Base-by-base conservation (phyloP, 768 basidiomycete species). In the Imleria badia region DNA sequence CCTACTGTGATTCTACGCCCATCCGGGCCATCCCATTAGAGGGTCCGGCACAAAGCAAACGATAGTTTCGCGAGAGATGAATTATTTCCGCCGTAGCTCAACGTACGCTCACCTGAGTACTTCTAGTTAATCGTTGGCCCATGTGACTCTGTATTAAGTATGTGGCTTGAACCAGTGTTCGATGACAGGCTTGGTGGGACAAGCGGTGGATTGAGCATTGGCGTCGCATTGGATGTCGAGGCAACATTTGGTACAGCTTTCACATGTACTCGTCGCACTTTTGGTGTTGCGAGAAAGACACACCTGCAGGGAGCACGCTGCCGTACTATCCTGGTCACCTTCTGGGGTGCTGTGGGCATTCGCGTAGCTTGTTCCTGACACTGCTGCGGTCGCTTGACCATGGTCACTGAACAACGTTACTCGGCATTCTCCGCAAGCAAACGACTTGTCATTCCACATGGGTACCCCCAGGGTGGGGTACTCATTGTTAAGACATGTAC, bases 241-340 rank as follows among this genome's bases (percentile, higher is more conserved):
- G 62, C 88, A 90, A 59, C 88, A 89, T n/a, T 52, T 63, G 52
- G 63, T 89, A 89, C 17, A 90, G 75, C 22, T 70, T 73, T 47
- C 78, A 72, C 20, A 89, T 62, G 12, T 76, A 65, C 11, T 70
- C 62, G 40, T 83, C 73, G 62, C 88, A 90, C 56, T 78, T 82
- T 19, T 87, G 0, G 83, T 86, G 66, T 89, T 79, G 55, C 78
- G 82, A 48, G 76, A 77, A 30, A 89, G 73, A 64, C 88, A 90
- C 2, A 72, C 51, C 41, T 89, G 87, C 4, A 89, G 72, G 20
- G 74, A 67, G 62, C 87, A 89, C 0, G 87, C 87, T 89, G 60
- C 2, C 5, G 1, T n/a, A n/a, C n/a, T n/a, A n/a, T n/a, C n/a
- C n/a, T n/a, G n/a, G n/a, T n/a, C n/a, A n/a, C n/a, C 10, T 13